These are phyloP conservation scores for Amanita fuliginea DNA, from an alignment of 768 basidiomycete species.

Conservation along the genomic window DNA sequence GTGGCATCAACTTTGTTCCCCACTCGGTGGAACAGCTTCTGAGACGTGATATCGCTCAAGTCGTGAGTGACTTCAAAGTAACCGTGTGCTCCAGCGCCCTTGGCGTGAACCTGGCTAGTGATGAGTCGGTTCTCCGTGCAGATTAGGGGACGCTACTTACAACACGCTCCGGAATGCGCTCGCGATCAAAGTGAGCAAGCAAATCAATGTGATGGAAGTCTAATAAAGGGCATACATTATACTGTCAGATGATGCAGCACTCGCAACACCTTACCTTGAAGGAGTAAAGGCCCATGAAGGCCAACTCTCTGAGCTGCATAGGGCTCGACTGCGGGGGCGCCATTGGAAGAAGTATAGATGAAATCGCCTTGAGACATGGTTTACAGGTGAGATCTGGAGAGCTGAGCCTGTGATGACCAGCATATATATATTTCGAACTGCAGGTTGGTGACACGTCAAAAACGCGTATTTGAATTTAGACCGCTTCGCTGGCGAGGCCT, in stretches of 20 bases:
- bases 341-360: slow-evolving; percentile 79
- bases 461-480: no score
- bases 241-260: slow-evolving; percentile 3
- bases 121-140: slow-evolving; percentile 15
- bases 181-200: slow-evolving; percentile 87
- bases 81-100: slow-evolving; percentile 89
- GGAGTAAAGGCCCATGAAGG: slow-evolving; percentile 66
- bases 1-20: slow-evolving; percentile 66
- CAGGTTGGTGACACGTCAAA: background rate
- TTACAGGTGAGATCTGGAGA: slow-evolving; percentile 8
- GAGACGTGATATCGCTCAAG: slow-evolving; percentile 72
- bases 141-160: slow-evolving; percentile 28
- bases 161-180: slow-evolving; percentile 93
- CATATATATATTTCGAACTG: slow-evolving; percentile 4
- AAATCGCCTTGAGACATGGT: slow-evolving; percentile 62
- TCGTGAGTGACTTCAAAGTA: slow-evolving; percentile 86
- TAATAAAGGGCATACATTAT: slow-evolving; percentile 15
- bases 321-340: slow-evolving; percentile 64
- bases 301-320: slow-evolving; percentile 76
- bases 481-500: no score
- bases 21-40: slow-evolving; percentile 50
- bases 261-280: slow-evolving; percentile 51
- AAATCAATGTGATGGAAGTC: slow-evolving; percentile 87
- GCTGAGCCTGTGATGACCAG: slow-evolving; percentile 7
- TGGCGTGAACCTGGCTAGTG: slow-evolving; percentile 67